A percentile compares a stretch with the other conserved stretches of the same genome.
Conservation (phyloP, 306 rosid species). For the Dryas drummondii region DNA sequence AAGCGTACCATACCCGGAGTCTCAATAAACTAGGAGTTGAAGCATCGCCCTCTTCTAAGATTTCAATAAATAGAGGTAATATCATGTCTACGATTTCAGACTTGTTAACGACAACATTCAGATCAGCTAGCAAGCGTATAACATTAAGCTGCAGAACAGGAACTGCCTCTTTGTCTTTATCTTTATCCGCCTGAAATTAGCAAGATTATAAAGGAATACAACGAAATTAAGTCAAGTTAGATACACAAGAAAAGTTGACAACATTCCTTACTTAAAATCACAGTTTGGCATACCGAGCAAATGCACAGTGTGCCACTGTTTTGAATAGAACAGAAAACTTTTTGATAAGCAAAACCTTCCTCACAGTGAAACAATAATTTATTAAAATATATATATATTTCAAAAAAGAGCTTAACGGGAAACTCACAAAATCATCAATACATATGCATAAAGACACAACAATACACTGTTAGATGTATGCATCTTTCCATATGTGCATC, state of each 20-base stretch:
- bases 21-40: conserved; percentile 90
- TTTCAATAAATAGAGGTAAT: conserved; percentile 90
- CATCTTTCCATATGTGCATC: neutral
- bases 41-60: conserved; percentile 98
- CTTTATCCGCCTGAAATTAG: conserved; percentile 72
- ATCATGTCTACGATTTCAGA: conserved; percentile 86
- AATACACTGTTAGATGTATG: neutral
- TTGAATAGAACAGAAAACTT: neutral
- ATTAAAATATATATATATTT: neutral
- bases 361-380: neutral
- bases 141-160: conserved; percentile 88
- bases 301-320: neutral
- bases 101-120: conserved; percentile 72
- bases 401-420: neutral
- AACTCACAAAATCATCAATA: neutral
- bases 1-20: conserved; percentile 76
- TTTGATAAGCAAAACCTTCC: conserved; percentile 7
- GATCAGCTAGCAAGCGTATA: conserved; percentile 77
- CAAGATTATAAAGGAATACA: conserved; percentile 25
- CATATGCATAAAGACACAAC: neutral
- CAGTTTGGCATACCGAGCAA: neutral
- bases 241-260: conserved; percentile 8
- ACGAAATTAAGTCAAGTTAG: conserved; percentile 12
- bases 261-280: neutral
- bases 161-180: conserved; percentile 74